A percentile compares a stretch with the other conserved stretches of the same genome.
These are phyloP conservation scores for Ensete ventricosum DNA, from an alignment of 176 grass and related monocot species.

Conservation along the genomic window DNA sequence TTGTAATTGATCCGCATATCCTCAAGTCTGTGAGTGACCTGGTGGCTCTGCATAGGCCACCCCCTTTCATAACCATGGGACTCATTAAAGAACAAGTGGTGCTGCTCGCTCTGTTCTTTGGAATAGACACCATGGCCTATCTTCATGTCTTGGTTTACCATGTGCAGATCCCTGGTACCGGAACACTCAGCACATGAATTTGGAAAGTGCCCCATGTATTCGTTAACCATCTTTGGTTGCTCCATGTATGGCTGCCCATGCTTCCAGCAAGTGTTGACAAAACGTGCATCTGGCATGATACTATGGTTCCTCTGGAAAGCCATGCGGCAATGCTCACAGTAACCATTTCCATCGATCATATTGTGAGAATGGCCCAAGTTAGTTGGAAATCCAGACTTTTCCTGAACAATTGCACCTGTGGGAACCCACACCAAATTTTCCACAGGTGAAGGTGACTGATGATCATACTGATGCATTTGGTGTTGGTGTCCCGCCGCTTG, in stretches of 20 bases:
- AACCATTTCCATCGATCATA: conserved; percentile 19
- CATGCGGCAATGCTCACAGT: conserved; percentile 55
- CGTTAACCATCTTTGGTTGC: conserved; percentile 34
- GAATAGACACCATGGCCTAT: conserved; percentile 43
- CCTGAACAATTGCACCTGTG: conserved; percentile 52
- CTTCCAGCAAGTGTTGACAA: conserved; percentile 47
- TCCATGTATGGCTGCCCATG: conserved; percentile 49
- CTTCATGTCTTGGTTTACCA: conserved; percentile 49
- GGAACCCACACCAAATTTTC: conserved; percentile 69
- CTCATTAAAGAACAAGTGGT: conserved; percentile 46
- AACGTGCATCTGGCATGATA: conserved; percentile 39
- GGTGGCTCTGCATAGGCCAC: conserved; percentile 38
- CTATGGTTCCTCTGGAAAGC: conserved; percentile 49
- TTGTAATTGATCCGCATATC: conserved; percentile 43
- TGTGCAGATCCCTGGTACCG: conserved; percentile 37
- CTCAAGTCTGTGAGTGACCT: conserved; percentile 45
- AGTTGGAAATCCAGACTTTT: conserved; percentile 52
- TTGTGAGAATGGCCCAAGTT: conserved; percentile 53
- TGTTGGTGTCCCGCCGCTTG: conserved; percentile 40
- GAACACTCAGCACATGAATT: conserved; percentile 47
- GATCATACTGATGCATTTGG: conserved; percentile 41
- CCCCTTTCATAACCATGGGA: conserved; percentile 49
- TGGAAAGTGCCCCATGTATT: conserved; percentile 42
- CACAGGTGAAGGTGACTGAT: conserved; percentile 44
- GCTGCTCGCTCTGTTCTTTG: conserved; percentile 49